A percentile compares a stretch with the other conserved stretches of the same genome.
Conservation (phyloP, 371 early-diverging fungal species). For the Apophysomyces variabilis region DNA sequence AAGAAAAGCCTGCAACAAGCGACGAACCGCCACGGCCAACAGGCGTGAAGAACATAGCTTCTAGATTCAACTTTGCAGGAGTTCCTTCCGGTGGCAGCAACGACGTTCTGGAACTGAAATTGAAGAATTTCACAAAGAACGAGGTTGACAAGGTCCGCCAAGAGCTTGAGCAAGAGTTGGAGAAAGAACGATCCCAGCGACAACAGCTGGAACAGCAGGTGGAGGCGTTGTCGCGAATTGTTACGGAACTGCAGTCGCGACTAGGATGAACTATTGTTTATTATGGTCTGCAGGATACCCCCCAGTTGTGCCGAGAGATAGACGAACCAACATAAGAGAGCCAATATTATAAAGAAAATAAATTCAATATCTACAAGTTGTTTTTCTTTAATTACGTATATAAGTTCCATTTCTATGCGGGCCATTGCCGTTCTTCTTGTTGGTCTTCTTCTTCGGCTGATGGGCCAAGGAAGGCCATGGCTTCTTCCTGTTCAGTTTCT, state of each 20-base stretch:
- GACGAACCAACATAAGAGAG: background rate
- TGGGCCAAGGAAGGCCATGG: slow-evolving; percentile 27
- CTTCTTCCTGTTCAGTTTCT: slow-evolving; percentile 19
- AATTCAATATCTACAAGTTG: background rate
- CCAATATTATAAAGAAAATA: background rate
- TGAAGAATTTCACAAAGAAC: slow-evolving; percentile 62
- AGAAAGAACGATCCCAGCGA: slow-evolving; percentile 58
- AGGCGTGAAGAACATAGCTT: slow-evolving; percentile 58
- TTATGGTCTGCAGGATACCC: background rate
- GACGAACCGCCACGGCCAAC: slow-evolving; percentile 43
- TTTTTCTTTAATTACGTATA: too few species aligned
- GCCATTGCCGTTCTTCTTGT: background rate
- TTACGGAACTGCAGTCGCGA: slow-evolving; percentile 36
- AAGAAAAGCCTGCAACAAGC: slow-evolving; percentile 21
- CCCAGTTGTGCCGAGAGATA: background rate
- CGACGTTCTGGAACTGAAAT: slow-evolving; percentile 61
- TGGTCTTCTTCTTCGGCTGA: slow-evolving; percentile 14
- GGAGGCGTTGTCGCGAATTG: slow-evolving; percentile 38
- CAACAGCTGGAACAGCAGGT: slow-evolving; percentile 53
- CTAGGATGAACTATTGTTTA: background rate
- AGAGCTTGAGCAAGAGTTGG: slow-evolving; percentile 47
- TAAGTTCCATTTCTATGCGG: too few species aligned
- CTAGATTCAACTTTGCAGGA: slow-evolving; percentile 60
- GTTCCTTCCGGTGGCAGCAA: slow-evolving; percentile 48
- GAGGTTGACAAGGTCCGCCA: slow-evolving; percentile 59